phyloP scores from a whole-genome alignment of 805 yeast genomes.

The Dipodascopsis uninucleata region DNA sequence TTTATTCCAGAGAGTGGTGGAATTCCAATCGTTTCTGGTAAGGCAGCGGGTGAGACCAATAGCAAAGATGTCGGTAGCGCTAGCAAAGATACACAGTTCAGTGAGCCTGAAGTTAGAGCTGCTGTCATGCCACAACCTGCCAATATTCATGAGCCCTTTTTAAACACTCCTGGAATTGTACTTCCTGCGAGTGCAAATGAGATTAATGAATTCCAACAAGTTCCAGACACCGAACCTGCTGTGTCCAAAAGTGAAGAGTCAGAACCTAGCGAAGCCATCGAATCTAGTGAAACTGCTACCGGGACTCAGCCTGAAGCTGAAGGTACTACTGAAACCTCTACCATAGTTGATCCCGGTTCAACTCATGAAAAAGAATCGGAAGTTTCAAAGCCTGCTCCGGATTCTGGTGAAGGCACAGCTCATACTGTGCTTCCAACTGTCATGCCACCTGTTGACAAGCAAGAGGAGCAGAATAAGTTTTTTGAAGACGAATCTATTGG shows the following conservation, averaged over 20 bases:
- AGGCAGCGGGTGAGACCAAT: conserved; percentile 9
- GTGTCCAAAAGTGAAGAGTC: conserved; percentile 5
- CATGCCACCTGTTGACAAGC: background rate
- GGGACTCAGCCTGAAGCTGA: conserved; percentile 9
- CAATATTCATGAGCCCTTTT: conserved; percentile 6
- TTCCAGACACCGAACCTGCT: conserved; percentile 42
- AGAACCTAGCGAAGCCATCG: background rate
- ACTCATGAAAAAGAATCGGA: conserved; percentile 1
- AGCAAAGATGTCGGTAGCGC: conserved; percentile 4
- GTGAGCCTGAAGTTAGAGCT: background rate
- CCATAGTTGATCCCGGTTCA: conserved; percentile 1
- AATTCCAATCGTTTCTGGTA: conserved; percentile 21
- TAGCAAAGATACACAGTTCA: background rate
- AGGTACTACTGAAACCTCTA: conserved; percentile 2
- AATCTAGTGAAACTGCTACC: conserved; percentile 5
- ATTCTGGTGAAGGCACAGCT: background rate
- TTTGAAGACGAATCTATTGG: conserved; percentile 9
- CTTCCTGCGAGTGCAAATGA: conserved; percentile 60
- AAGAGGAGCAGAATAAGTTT: background rate
- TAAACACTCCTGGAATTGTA: conserved; percentile 59
- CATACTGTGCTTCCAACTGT: conserved; percentile 1
- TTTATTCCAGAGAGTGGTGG: conserved; percentile 42
- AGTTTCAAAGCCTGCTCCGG: background rate
- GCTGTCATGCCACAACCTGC: conserved; percentile 4
- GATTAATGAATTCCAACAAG: conserved; percentile 60